These are phyloP conservation scores for Aspergillus proliferans DNA, from an alignment of 2,329 filamentous ascomycete species.

Conservation along the genomic window DNA sequence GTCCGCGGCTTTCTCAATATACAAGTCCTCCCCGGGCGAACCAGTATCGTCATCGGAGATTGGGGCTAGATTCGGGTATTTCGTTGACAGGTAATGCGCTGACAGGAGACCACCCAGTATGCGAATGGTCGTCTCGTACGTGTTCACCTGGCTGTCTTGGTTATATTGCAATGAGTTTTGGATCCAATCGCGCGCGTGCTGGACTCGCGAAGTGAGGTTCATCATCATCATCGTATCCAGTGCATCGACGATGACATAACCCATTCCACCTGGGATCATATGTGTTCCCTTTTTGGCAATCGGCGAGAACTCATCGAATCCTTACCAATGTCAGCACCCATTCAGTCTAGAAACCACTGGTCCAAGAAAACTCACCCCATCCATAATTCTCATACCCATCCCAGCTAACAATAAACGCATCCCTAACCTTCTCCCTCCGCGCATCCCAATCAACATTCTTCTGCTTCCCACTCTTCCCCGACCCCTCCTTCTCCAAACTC, in stretches of 20 bases:
- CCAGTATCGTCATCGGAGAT: conserved; percentile 65
- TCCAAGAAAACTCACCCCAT: conserved; percentile 63
- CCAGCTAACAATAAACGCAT: conserved; percentile 89
- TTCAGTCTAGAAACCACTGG: not conserved
- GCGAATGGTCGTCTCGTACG: conserved; percentile 95
- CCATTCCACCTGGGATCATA: conserved; percentile 84
- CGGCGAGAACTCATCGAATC: conserved; percentile 73
- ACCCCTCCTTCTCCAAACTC: conserved; percentile 36
- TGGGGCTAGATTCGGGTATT: conserved; percentile 72
- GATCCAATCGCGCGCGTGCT: conserved; percentile 84
- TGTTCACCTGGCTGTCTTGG: conserved; percentile 91
- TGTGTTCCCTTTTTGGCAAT: conserved; percentile 69
- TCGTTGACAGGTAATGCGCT: conserved; percentile 87
- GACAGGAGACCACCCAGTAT: conserved; percentile 92
- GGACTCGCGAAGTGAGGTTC: conserved; percentile 83
- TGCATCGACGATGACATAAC: conserved; percentile 97
- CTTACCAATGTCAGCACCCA: conserved; percentile 22
- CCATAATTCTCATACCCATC: conserved; percentile 86
- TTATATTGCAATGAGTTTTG: conserved; percentile 74
- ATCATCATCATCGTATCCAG: conserved; percentile 97
- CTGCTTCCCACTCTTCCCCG: conserved; percentile 21
- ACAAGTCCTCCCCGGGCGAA: conserved; percentile 75
- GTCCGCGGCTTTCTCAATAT: conserved; percentile 92
- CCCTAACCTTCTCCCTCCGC: conserved; percentile 73
- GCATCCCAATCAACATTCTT: conserved; percentile 64